These are phyloP conservation scores for Oenanthe sinensis DNA, from an alignment of 129 eudicot genomes.

Conservation along the genomic window DNA sequence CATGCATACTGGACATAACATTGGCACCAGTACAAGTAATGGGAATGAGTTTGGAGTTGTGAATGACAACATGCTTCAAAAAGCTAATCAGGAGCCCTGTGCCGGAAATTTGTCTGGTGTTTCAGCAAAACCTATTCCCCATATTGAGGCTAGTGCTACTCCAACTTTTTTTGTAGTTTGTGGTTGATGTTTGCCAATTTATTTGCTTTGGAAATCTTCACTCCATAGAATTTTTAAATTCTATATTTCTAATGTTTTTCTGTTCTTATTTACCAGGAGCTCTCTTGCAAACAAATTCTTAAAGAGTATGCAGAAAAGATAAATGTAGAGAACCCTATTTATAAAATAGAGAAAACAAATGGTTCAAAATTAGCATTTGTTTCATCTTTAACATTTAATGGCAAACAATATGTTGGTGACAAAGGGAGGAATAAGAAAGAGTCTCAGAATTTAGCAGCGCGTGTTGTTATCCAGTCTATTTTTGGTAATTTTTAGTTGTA, in stretches of 20 bases:
- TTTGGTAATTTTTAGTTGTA: slow-evolving; percentile 24
- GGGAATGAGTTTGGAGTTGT: not conserved
- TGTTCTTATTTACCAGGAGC: slow-evolving; percentile 29
- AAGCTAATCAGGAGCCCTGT: not conserved
- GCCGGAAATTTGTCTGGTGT: not conserved
- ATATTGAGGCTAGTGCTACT: not conserved
- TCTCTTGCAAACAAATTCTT: slow-evolving; percentile 44
- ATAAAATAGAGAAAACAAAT: slow-evolving; percentile 22
- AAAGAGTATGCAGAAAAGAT: slow-evolving; percentile 40
- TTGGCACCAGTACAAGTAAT: not conserved
- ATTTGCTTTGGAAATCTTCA: not conserved
- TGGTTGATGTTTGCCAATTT: not conserved
- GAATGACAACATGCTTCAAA: not conserved
- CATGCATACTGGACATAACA: not conserved
- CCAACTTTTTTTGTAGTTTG: not conserved
- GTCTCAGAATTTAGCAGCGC: slow-evolving; percentile 54
- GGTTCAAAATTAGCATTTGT: slow-evolving; percentile 23
- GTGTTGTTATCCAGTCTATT: slow-evolving; percentile 36
- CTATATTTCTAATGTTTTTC: not conserved
- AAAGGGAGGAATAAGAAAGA: slow-evolving; percentile 42
- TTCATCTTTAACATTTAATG: slow-evolving; percentile 32
- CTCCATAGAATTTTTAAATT: not conserved
- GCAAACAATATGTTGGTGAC: slow-evolving; percentile 36
- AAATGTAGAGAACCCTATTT: slow-evolving; percentile 27
- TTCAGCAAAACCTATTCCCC: not conserved